Conservation (phyloP, 2,329 filamentous ascomycete species). For the Beauveria varroae region DNA sequence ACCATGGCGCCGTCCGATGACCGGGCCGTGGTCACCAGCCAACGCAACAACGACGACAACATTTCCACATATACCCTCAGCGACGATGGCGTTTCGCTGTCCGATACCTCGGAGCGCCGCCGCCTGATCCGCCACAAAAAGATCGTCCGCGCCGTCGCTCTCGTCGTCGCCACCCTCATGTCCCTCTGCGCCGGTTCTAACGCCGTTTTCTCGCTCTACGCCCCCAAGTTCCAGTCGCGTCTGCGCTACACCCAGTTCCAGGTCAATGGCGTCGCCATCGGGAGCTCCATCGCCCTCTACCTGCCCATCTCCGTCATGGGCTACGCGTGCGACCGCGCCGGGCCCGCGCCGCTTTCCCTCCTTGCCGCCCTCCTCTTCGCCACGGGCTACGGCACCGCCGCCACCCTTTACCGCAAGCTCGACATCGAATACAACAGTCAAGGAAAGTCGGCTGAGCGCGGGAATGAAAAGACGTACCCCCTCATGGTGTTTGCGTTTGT, state of each 20-base stretch:
- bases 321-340: conserved; percentile 83
- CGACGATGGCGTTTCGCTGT: neutral
- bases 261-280: conserved; percentile 84
- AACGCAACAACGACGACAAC: conserved; percentile 6
- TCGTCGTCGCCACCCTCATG: conserved; percentile 46
- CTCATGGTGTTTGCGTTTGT: conserved; percentile 84
- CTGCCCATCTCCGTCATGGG: conserved; percentile 85
- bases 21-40: neutral
- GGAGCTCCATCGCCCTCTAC: conserved; percentile 82
- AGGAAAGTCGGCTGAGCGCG: conserved; percentile 30
- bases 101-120: conserved; percentile 14
- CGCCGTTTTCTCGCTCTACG: conserved; percentile 90
- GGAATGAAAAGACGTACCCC: conserved; percentile 59
- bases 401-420: conserved; percentile 58
- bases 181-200: conserved; percentile 82
- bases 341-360: conserved; percentile 69
- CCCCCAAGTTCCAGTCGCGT: conserved; percentile 77
- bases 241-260: conserved; percentile 86
- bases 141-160: conserved; percentile 39
- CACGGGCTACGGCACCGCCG: conserved; percentile 74
- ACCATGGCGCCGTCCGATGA: conserved; percentile 4
- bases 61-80: conserved; percentile 10
- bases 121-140: conserved; percentile 22
- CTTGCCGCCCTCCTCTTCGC: conserved; percentile 69
- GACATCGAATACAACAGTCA: conserved; percentile 39